phyloP scores from a whole-genome alignment of 2,329 filamentous ascomycete genomes.

The Nigrospora oryzae region DNA sequence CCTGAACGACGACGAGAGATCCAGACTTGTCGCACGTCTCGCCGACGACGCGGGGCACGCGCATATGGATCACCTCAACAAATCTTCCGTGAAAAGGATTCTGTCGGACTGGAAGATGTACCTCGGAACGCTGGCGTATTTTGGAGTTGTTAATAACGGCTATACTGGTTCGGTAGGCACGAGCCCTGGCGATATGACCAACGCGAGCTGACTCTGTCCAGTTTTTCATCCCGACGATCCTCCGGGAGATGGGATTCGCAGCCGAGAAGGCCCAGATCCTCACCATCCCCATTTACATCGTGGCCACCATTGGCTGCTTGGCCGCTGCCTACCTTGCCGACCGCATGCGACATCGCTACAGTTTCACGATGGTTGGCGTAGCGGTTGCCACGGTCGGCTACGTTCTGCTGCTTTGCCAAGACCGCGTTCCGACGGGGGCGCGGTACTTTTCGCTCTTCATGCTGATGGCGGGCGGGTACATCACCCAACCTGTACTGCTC shows the following conservation, averaged over 20 bases:
- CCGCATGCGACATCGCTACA: slow-evolving; percentile 21
- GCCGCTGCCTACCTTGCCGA: slow-evolving; percentile 23
- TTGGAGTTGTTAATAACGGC: slow-evolving; percentile 34
- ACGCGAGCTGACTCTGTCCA: slow-evolving; percentile 17
- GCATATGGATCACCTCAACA: slow-evolving; percentile 20
- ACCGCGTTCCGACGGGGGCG: slow-evolving; percentile 7
- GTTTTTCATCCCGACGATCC: slow-evolving; percentile 33
- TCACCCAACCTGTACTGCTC: slow-evolving; percentile 24
- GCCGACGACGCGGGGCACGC: slow-evolving; percentile 21
- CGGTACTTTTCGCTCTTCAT: slow-evolving; percentile 29
- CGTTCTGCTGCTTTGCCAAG: slow-evolving; percentile 19
- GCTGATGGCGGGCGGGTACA: slow-evolving; percentile 22
- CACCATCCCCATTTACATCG: slow-evolving; percentile 27
- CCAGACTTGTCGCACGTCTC: slow-evolving; percentile 21
- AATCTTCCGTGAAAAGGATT: slow-evolving; percentile 17
- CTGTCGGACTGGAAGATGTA: slow-evolving; percentile 30
- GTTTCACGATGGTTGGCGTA: slow-evolving; percentile 21
- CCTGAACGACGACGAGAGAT: slow-evolving; percentile 30
- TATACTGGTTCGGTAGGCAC: slow-evolving; percentile 23
- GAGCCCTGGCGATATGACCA: not conserved
- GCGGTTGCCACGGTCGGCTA: slow-evolving; percentile 21
- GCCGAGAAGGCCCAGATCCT: slow-evolving; percentile 25
- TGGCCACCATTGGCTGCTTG: slow-evolving; percentile 21
- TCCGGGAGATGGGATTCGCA: slow-evolving; percentile 27
- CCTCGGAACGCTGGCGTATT: slow-evolving; percentile 24